Percentiles rank a stretch among this genome's conserved stretches.
Conservation (phyloP, 2,329 filamentous ascomycete species). For the Macrophomina tecta region DNA sequence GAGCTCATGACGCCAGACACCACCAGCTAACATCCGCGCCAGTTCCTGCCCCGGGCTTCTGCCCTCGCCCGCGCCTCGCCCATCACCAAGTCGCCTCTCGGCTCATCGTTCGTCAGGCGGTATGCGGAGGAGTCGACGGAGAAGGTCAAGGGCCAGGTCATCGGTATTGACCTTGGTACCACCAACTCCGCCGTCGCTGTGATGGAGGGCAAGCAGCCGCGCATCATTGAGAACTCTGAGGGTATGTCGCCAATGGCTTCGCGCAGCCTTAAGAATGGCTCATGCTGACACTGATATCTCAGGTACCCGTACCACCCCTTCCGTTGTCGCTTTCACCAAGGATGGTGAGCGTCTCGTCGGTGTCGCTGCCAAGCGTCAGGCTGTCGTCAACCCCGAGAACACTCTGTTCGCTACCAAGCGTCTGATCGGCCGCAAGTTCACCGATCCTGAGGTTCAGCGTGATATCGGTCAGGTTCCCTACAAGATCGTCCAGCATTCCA, state of each 20-base stretch:
- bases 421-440: slow-evolving; percentile 97
- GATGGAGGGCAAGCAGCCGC: slow-evolving; percentile 95
- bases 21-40: slow-evolving; percentile 26
- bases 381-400: slow-evolving; percentile 98
- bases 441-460: slow-evolving; percentile 89
- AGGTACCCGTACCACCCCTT: slow-evolving; percentile 91
- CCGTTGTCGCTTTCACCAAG: slow-evolving; percentile 93
- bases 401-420: slow-evolving; percentile 98
- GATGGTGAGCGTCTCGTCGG: slow-evolving; percentile 95
- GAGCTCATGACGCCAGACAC: slow-evolving; percentile 17
- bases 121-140: slow-evolving; percentile 74
- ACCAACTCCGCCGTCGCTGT: slow-evolving; percentile 97
- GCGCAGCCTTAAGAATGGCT: slow-evolving; percentile 13
- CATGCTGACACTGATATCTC: slow-evolving; percentile 30
- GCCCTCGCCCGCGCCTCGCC: slow-evolving; percentile 71
- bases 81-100: slow-evolving; percentile 71
- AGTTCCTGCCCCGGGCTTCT: slow-evolving; percentile 75
- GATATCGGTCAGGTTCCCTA: slow-evolving; percentile 98
- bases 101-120: slow-evolving; percentile 73
- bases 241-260: slow-evolving; percentile 59
- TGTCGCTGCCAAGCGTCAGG: slow-evolving; percentile 97
- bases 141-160: slow-evolving; percentile 95
- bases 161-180: slow-evolving; percentile 97
- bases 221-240: slow-evolving; percentile 98
- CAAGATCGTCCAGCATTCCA: slow-evolving; percentile 97